A percentile compares a stretch with the other conserved stretches of the same genome.
These are phyloP conservation scores for Bruguiera parviflora DNA, from an alignment of 345 rosid genomes.

Conservation along the genomic window DNA sequence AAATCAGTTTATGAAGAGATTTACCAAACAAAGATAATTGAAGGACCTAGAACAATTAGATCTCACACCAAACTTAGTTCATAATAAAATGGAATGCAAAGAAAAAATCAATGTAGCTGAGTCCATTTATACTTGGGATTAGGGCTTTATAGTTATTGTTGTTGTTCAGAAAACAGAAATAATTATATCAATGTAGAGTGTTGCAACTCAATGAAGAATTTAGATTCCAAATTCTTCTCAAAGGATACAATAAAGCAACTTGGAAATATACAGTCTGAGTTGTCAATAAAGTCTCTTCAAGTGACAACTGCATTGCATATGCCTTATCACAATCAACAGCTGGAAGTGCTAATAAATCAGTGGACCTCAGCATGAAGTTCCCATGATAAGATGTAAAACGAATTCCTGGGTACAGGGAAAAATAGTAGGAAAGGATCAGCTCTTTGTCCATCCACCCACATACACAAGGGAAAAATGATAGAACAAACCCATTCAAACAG, in stretches of 20 bases:
- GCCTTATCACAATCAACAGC: conserved; percentile 99
- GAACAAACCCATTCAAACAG: background rate
- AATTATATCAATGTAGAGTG: background rate
- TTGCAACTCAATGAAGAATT: background rate
- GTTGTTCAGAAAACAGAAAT: too few relatives aligned
- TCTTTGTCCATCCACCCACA: background rate
- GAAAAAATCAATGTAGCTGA: too few relatives aligned
- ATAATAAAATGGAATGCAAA: too few relatives aligned
- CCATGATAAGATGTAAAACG: conserved; percentile 95
- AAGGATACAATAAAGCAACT: conserved; percentile 99
- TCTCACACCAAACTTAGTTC: too few relatives aligned
- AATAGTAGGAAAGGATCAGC: conserved; percentile 4
- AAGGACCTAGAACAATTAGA: background rate
- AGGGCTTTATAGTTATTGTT: too few relatives aligned
- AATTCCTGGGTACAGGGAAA: conserved; percentile 51
- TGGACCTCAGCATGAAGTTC: conserved; percentile 96
- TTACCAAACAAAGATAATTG: too few relatives aligned
- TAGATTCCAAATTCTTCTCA: background rate
- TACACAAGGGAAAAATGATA: background rate
- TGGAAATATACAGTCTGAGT: conserved; percentile 91
- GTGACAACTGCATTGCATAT: conserved; percentile 86
- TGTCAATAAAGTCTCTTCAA: conserved; percentile 92
- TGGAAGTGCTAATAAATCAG: conserved; percentile 93
- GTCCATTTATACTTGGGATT: too few relatives aligned
- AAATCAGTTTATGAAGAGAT: too few relatives aligned